Percentiles rank a stretch among this genome's conserved stretches.
Conservation (phyloP, 2,329 filamentous ascomycete species). For the Calonectria henricotiae region DNA sequence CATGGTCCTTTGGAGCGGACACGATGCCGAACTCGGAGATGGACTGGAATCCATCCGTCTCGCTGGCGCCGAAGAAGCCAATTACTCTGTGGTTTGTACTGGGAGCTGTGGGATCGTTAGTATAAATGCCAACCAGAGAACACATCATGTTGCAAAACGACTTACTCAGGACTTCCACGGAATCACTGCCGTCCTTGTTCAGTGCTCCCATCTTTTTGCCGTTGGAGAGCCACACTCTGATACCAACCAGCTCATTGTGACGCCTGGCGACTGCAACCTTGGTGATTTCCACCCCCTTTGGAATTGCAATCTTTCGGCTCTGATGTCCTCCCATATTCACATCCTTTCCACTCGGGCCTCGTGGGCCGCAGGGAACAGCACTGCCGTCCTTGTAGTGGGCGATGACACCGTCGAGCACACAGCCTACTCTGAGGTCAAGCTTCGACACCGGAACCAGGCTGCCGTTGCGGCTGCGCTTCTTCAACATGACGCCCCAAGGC, state of each 20-base stretch:
- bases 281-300: slow-evolving; percentile 49
- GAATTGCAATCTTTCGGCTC: slow-evolving; percentile 49
- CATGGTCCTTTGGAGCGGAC: slow-evolving; percentile 60
- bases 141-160: slow-evolving; percentile 13
- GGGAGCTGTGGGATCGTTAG: slow-evolving; percentile 52
- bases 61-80: slow-evolving; percentile 64
- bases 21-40: slow-evolving; percentile 66
- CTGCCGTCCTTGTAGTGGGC: slow-evolving; percentile 64
- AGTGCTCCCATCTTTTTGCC: slow-evolving; percentile 47
- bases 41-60: slow-evolving; percentile 38
- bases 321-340: slow-evolving; percentile 55
- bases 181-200: slow-evolving; percentile 29
- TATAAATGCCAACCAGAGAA: not conserved
- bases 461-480: slow-evolving; percentile 52
- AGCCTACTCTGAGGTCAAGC: slow-evolving; percentile 65
- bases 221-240: slow-evolving; percentile 48
- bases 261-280: slow-evolving; percentile 54
- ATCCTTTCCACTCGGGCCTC: slow-evolving; percentile 37
- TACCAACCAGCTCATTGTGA: slow-evolving; percentile 38
- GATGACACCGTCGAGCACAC: slow-evolving; percentile 63
- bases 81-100: slow-evolving; percentile 60
- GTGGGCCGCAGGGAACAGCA: slow-evolving; percentile 62
- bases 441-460: slow-evolving; percentile 58
- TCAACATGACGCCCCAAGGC: slow-evolving; percentile 57
- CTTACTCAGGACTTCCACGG: slow-evolving; percentile 35